Conservation (phyloP, 106 monocot species). For the Alisma plantagoaquatica region DNA sequence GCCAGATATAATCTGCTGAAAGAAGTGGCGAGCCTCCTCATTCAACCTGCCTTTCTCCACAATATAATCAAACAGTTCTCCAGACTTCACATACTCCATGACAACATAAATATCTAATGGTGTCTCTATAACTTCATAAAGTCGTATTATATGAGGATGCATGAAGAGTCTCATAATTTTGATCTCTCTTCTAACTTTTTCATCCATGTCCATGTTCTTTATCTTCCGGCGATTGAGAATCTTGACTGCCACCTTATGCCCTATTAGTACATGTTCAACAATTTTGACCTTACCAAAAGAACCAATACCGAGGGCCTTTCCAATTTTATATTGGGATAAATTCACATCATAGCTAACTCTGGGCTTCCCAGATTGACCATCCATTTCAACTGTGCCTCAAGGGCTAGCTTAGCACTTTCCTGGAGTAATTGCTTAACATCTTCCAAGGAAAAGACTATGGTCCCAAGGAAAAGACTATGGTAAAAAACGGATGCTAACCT, state of each 20-base stretch:
- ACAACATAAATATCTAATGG: constrained; percentile 21
- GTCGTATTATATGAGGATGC: constrained; percentile 28
- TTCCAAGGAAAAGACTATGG: too few relatives aligned
- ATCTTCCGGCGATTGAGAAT: constrained; percentile 23
- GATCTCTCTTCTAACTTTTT: constrained; percentile 27
- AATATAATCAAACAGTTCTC: constrained; percentile 27
- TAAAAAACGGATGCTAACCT: too few relatives aligned
- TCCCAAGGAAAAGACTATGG: too few relatives aligned
- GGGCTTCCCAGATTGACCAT: constrained; percentile 12
- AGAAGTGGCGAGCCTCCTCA: constrained; percentile 22
- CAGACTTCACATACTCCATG: constrained; percentile 25
- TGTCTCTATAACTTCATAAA: constrained; percentile 22
- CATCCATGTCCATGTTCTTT: constrained; percentile 28
- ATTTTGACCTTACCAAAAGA: constrained; percentile 29
- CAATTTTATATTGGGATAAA: constrained; percentile 20
- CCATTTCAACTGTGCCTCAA: too few relatives aligned
- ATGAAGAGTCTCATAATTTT: constrained; percentile 23
- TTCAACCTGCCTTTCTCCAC: constrained; percentile 25
- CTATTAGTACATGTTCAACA: constrained; percentile 18
- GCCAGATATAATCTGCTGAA: constrained; percentile 28
- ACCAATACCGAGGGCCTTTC: constrained; percentile 26
- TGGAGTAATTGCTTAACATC: too few relatives aligned
- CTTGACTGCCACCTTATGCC: constrained; percentile 24
- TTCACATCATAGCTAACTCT: constrained; percentile 5
- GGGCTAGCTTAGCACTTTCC: too few relatives aligned